Percentiles rank a stretch among this genome's conserved stretches.
Conservation (phyloP, 2,329 filamentous ascomycete species). For the Incumbomyces delicatus region DNA sequence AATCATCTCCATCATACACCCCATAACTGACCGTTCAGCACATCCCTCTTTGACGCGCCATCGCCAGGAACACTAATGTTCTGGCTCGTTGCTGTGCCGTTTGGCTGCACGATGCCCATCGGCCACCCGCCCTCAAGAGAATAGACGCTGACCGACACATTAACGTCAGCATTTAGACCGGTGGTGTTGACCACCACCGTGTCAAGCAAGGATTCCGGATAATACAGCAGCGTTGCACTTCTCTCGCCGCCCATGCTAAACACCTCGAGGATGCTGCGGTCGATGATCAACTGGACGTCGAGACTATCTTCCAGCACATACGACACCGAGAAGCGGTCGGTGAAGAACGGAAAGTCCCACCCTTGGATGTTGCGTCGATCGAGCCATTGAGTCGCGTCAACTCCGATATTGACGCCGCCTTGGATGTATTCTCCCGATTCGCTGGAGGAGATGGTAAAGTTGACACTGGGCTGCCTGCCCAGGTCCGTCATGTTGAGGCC, state of each 20-base stretch:
- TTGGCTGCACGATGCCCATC: not conserved
- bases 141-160: not conserved
- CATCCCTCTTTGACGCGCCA: not conserved
- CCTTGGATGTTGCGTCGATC: conserved; percentile 41
- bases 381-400: conserved; percentile 43
- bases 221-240: conserved; percentile 43
- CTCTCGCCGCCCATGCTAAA: conserved; percentile 45
- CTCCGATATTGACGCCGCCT: conserved; percentile 42
- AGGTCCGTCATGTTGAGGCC: conserved; percentile 44
- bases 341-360: conserved; percentile 47
- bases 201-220: conserved; percentile 27
- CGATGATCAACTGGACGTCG: conserved; percentile 42
- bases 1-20: not conserved
- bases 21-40: not conserved
- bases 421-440: conserved; percentile 40
- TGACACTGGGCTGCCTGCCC: conserved; percentile 29
- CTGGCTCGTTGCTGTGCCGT: not conserved
- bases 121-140: not conserved
- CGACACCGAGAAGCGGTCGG: conserved; percentile 42
- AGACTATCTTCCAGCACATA: conserved; percentile 26
- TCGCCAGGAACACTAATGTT: not conserved
- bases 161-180: not conserved
- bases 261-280: conserved; percentile 46
- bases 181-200: not conserved
- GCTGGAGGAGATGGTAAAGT: conserved; percentile 45